Evolutionary conservation across 768 basidiomycete genomes (phyloP), one percentile per base, ranked within the genome.

Genomic region (Candolleomyces aberdarensis): DNA sequence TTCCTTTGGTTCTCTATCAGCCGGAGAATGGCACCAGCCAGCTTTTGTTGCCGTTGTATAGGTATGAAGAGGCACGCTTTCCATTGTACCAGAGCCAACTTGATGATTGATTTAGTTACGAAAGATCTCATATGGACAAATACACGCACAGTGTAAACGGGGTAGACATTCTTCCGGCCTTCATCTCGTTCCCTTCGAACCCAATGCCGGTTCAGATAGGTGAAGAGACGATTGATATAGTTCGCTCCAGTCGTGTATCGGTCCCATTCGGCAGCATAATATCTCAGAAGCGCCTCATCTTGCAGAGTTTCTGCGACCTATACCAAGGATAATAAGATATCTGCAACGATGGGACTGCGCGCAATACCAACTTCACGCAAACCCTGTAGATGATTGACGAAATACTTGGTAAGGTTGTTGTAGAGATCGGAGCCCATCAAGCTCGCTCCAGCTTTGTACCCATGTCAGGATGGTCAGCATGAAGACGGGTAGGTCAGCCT

Each of bases 151-250:
- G 96, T 99, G 71, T 98, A 98, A 19, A 99, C 93, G 1, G 87
- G 88, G 76, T 98, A 98, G 20, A 98, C 91, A 47, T 88, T 90
- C 75, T 93, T 96, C 67, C 96, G 82, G 15, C 97, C 97, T 73
- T 98, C 96, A 67, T 98, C 96, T 69, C 96, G 86, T 72, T 99
- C 97, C 56, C 96, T 84, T 78, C 96, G 96, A 48, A 99, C 96
- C 97, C 97, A 99, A 75, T 98, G 95, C 20, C 96, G 92, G 75
- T 99, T 98, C 60, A 99, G 83, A 77, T 98, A 98, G 2, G 94
- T 96, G 79, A 98, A 98, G 40, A 99, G 77, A 59, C 96, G 90
- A 72, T 98, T 96, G 75, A 98, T 94, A 72, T 97, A 98, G 70
- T 92, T 94, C 1, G 96, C 96, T 51, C 96, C 96, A 2, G 89